These are phyloP conservation scores for Epichloe aotearoae DNA, from an alignment of 2,329 filamentous ascomycete genomes.

Conservation along the genomic window DNA sequence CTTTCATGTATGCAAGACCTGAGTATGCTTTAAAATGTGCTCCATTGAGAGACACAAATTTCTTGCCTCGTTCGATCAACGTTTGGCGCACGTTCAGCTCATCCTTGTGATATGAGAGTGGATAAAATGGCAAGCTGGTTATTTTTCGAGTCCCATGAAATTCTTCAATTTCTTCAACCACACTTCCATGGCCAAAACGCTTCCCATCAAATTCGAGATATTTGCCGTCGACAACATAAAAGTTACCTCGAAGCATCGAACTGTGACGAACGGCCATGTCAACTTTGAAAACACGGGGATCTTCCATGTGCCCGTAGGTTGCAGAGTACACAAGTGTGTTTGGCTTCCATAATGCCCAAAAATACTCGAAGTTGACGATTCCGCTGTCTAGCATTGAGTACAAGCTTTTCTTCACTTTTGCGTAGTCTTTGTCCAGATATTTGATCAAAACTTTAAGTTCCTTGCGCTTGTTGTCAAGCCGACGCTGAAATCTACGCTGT, in stretches of 20 bases:
- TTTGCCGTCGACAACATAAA: slow-evolving; percentile 62
- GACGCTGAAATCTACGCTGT: slow-evolving; percentile 47
- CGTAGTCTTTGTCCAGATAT: slow-evolving; percentile 74
- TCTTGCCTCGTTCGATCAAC: slow-evolving; percentile 70
- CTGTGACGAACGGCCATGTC: slow-evolving; percentile 60
- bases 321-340: slow-evolving; percentile 66
- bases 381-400: slow-evolving; percentile 70
- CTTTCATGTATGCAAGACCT: slow-evolving; percentile 75
- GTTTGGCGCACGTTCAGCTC: slow-evolving; percentile 48
- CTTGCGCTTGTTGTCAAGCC: slow-evolving; percentile 41
- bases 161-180: slow-evolving; percentile 53
- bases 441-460: slow-evolving; percentile 61
- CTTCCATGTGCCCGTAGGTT: slow-evolving; percentile 63
- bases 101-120: slow-evolving; percentile 67
- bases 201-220: slow-evolving; percentile 88
- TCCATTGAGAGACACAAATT: slow-evolving; percentile 68
- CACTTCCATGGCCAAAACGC: slow-evolving; percentile 61
- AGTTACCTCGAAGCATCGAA: slow-evolving; percentile 58
- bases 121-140: slow-evolving; percentile 62
- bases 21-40: slow-evolving; percentile 75
- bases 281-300: slow-evolving; percentile 72
- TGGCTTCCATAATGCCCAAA: slow-evolving; percentile 84
- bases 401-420: slow-evolving; percentile 60
- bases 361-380: slow-evolving; percentile 74
- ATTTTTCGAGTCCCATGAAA: slow-evolving; percentile 81